Evolutionary conservation across 805 yeast genomes (phyloP).

Genomic region (Suhomyces kilbournensis): DNA sequence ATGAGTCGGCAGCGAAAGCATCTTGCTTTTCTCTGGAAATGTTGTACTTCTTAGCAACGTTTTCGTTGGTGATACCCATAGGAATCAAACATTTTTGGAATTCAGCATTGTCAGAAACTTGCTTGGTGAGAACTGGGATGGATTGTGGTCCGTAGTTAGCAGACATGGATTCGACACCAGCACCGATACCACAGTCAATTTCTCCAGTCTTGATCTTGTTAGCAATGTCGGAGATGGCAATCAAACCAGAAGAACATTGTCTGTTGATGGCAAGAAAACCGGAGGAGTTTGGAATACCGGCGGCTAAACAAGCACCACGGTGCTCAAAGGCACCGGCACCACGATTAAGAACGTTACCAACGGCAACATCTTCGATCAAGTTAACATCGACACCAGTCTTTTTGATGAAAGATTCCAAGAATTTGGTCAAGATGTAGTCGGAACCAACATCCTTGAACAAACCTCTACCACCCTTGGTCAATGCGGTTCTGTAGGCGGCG

Average conservation of each 20-base stretch:
- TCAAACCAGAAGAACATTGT: conserved; percentile 92
- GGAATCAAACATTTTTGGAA: conserved; percentile 78
- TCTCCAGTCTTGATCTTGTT: conserved; percentile 84
- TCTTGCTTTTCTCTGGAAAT: conserved; percentile 76
- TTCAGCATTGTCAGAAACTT: conserved; percentile 34
- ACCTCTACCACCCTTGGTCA: conserved; percentile 86
- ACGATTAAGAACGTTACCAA: conserved; percentile 87
- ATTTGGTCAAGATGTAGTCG: conserved; percentile 69
- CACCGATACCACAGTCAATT: conserved; percentile 86
- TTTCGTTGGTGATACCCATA: conserved; percentile 96
- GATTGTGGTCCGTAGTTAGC: conserved; percentile 80
- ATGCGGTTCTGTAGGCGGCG: conserved; percentile 86
- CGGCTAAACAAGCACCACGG: conserved; percentile 86
- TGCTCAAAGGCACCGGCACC: conserved; percentile 96
- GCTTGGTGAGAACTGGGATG: conserved; percentile 46
- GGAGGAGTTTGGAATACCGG: conserved; percentile 79
- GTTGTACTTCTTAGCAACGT: conserved; percentile 67
- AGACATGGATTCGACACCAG: conserved; percentile 96
- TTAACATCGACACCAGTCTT: conserved; percentile 46
- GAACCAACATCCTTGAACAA: conserved; percentile 77
- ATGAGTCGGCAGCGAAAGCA: conserved; percentile 83
- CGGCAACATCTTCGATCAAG: conserved; percentile 77
- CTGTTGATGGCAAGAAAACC: conserved; percentile 86
- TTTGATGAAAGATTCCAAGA: conserved; percentile 60
- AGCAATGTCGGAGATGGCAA: conserved; percentile 87